Conservation (phyloP, 2,329 filamentous ascomycete genomes). For the Cytospora leucostoma region DNA sequence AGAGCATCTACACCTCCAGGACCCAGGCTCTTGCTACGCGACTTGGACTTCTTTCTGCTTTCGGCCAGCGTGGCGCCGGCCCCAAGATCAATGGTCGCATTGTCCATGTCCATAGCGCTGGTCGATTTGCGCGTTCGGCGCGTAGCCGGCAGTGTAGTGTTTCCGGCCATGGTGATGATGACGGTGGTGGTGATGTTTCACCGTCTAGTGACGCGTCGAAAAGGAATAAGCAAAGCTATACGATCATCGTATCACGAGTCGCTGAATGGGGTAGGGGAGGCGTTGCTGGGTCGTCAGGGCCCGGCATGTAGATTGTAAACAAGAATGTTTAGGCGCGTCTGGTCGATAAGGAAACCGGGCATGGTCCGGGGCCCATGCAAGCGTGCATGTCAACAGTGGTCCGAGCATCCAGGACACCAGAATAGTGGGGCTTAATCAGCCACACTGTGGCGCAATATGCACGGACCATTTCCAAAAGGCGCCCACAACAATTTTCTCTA, state of each 20-base stretch:
- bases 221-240: constrained; percentile 11
- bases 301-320: constrained; percentile 17
- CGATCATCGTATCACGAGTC: constrained; percentile 13
- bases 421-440: constrained; percentile 2
- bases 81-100: constrained; percentile 68
- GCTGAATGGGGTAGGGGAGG: constrained; percentile 4
- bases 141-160: constrained; percentile 56
- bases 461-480: constrained; percentile 6
- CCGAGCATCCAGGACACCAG: not conserved
- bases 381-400: not conserved
- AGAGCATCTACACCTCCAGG: constrained; percentile 86
- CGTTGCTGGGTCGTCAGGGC: constrained; percentile 17
- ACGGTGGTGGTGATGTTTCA: not conserved
- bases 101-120: constrained; percentile 72
- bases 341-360: constrained; percentile 9
- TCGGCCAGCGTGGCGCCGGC: constrained; percentile 55
- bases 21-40: constrained; percentile 92
- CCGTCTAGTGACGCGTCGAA: constrained; percentile 2
- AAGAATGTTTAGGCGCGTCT: constrained; percentile 18
- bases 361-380: not conserved
- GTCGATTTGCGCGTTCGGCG: constrained; percentile 72
- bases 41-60: constrained; percentile 61
- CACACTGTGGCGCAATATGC: constrained; percentile 2
- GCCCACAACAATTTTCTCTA: constrained; percentile 2
- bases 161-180: constrained; percentile 33